Base-by-base conservation (phyloP, 2,329 filamentous ascomycete species). In the Mycosphaerella sp. region DNA sequence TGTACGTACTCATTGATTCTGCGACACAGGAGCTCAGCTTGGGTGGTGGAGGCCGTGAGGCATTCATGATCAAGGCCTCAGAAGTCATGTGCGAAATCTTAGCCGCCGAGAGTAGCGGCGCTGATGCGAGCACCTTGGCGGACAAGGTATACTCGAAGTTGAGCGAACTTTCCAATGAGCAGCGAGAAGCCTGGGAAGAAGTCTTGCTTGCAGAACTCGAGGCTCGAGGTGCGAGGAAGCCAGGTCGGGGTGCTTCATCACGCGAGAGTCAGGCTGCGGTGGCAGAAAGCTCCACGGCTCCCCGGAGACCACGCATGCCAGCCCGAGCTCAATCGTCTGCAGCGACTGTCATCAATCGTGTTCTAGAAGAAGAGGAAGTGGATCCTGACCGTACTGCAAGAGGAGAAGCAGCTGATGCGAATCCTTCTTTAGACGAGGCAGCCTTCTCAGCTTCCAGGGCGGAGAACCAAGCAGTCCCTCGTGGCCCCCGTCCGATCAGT, bases 331-430 rank as follows among this genome's bases (percentile, higher is more conserved):
- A 67, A 12, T 72, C 73, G 2, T 77, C 71, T 34, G 67, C 73
- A 54, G 77, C 76, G 3, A 73, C 74, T 3, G 72, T 74, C 47
- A 76, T 79, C 41, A 73, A 72, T 48, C 71, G 76, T 8, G 66
- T 68, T 23, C 61, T 79, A 7, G 76, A 78, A 64, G 77, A 79
- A 64, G 77, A 79, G 34, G 26, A 29, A 62, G 60, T 59, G 1
- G 63, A 65, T 43, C 45, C 46, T n/a, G 52, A 29, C 5, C 26
- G 26, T 29, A 29, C 26, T 7, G 5, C 6, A 29, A 29, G 26
- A 29, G 6, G 5, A 29, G 26, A 29, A 29, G 26, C 5, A 29
- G 26, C 26, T 6, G 26, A 29, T 29, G 26, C 26, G 26, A 29
- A 29, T 4, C 4, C 26, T 29, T 4, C 26, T 29, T 29, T 29